Conservation (phyloP, 176 grass and related monocot genomes). For the Hordeum marinum region DNA sequence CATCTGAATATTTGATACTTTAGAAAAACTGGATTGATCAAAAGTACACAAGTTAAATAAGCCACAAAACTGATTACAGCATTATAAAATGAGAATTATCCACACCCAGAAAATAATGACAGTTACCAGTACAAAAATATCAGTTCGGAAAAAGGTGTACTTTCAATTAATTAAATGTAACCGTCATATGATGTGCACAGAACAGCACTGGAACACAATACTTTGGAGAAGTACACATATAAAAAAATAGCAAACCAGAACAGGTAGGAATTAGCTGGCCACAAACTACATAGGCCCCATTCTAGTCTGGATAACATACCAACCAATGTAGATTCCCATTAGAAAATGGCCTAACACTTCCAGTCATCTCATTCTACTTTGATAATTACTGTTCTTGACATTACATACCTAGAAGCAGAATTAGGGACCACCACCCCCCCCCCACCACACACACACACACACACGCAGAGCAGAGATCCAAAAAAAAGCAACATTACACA, state of each 20-base stretch:
- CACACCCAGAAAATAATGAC: background rate
- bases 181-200: background rate
- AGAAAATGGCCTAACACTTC: background rate
- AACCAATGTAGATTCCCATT: background rate
- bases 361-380: background rate
- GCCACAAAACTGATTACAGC: background rate
- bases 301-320: background rate
- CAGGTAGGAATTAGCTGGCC: background rate
- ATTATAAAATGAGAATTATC: background rate
- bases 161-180: background rate
- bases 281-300: background rate
- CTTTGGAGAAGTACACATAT: background rate
- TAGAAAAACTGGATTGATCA: background rate
- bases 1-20: background rate
- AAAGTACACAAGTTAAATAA: slow-evolving; percentile 7
- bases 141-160: background rate
- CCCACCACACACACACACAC: no score
- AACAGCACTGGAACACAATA: background rate
- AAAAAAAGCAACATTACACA: no score
- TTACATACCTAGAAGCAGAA: no score
- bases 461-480: no score
- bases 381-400: background rate
- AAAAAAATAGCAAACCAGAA: background rate
- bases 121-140: background rate
- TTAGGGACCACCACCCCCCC: no score